Base-by-base conservation (phyloP, 305 asterid species). In the Nicotiana rustica region DNA sequence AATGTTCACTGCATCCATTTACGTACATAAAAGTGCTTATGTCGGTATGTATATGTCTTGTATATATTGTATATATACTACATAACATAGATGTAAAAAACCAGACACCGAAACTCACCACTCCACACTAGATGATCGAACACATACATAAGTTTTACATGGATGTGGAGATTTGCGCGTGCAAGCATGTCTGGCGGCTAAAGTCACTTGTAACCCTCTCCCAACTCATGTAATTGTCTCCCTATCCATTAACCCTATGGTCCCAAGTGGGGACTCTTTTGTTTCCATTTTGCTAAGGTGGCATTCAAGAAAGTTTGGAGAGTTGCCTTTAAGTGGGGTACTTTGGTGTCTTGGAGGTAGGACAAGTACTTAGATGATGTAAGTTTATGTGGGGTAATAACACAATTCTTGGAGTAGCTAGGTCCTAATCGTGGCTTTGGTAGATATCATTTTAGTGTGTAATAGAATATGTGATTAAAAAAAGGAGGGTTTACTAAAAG, bases 181-280 rank as follows among this genome's bases (percentile, higher is more conserved):
- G 93, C 91, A 84, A 86, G 86, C 82, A 84, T 89, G 85, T 88
- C 71, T 84, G 90, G 87, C 92, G 91, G 92, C 93, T 89, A 88
- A 89, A 87, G 90, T 67, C 86, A 83, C 75, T 80, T 86, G 86
- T 86, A 85, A 86, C 86, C 77, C 84, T 88, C 78, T 84, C 64
- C 78, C 70, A 87, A 87, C 88, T 88, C n/a, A 87, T 87, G 81
- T 29, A 85, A 57, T 80, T 85, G 88, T 86, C 85, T 83, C 87
- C 81, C 84, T 82, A 76, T 83, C 62, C 59, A 62, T 62, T 79
- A 71, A 49, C 57, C 41, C 17, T 29, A 84, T 83, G 84, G 86
- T 64, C 81, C 71, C 79, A 78, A 25, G 90, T 90, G 90, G 93
- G 92, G 92, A 78, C 92, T 89, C 13, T 60, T 31, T 86, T 90